Conservation (phyloP, 2,329 filamentous ascomycete species). For the Cladosporium sp. region DNA sequence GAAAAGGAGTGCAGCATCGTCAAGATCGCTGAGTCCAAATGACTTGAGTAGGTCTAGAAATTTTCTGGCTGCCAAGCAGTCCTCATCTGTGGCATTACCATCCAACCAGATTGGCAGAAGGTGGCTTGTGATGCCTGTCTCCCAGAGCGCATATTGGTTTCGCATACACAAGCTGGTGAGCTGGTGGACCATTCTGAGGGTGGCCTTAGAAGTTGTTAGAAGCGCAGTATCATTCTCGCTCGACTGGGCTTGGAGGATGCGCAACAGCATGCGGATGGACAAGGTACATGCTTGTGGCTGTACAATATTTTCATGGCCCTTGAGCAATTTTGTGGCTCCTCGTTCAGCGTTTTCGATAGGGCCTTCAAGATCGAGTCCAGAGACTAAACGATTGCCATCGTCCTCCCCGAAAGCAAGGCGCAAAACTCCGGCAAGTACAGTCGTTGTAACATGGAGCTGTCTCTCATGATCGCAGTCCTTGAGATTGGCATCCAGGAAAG, state of each 20-base stretch:
- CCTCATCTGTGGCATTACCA: not conserved
- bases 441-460: not conserved
- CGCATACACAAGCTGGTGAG: constrained; percentile 13
- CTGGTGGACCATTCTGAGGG: not conserved
- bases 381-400: constrained; percentile 1
- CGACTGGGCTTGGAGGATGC: not conserved
- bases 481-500: not conserved
- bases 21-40: constrained; percentile 72
- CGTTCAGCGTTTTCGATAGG: not conserved
- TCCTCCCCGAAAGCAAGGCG: constrained; percentile 7
- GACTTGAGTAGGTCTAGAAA: constrained; percentile 57
- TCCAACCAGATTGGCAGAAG: constrained; percentile 5
- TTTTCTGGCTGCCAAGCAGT: constrained; percentile 6
- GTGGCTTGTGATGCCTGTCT: constrained; percentile 16
- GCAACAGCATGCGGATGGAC: constrained; percentile 9
- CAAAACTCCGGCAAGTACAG: not conserved
- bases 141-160: constrained; percentile 23
- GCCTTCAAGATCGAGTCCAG: not conserved
- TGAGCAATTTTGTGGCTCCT: not conserved
- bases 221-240: not conserved
- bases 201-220: not conserved
- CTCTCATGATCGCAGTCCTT: not conserved
- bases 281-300: constrained; percentile 12
- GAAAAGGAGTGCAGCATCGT: constrained; percentile 75
- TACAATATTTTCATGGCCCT: constrained; percentile 3